Evolutionary conservation across 2,329 filamentous ascomycete species (phyloP).

Genomic region (Stachybotrys chlorohalonatus): DNA sequence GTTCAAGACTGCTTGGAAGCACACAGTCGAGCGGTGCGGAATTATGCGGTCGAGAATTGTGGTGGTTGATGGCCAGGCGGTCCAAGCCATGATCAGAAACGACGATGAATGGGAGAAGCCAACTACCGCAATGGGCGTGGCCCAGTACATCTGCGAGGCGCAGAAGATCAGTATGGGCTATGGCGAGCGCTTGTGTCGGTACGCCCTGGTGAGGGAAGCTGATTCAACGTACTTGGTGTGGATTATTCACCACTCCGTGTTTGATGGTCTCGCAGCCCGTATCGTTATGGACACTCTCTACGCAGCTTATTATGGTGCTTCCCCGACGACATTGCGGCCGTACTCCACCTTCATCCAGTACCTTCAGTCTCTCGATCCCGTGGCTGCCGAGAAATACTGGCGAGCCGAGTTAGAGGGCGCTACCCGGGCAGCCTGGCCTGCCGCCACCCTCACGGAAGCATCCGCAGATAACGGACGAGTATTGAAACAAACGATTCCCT

Average conservation of each 20-base stretch:
- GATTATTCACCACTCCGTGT: slow-evolving; percentile 30
- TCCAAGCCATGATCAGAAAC: background rate
- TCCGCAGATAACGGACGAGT: background rate
- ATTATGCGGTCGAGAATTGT: slow-evolving; percentile 1
- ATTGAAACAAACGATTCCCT: background rate
- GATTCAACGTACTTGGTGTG: slow-evolving; percentile 4
- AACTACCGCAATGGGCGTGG: background rate
- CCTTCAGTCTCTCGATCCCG: slow-evolving; percentile 20
- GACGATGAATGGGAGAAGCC: background rate
- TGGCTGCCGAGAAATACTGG: slow-evolving; percentile 22
- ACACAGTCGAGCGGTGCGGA: background rate
- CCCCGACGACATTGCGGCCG: slow-evolving; percentile 2
- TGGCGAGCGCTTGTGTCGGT: background rate
- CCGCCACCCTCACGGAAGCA: background rate
- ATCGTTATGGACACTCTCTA: slow-evolving; percentile 13
- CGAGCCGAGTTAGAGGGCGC: slow-evolving; percentile 22
- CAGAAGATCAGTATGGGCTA: background rate
- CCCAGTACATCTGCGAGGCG: background rate
- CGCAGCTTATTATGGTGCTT: slow-evolving; percentile 3
- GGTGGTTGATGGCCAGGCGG: background rate
- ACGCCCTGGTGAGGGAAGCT: background rate
- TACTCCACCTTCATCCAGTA: slow-evolving; percentile 34
- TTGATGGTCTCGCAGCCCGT: slow-evolving; percentile 41
- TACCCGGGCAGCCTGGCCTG: background rate
- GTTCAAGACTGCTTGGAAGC: slow-evolving; percentile 1